A percentile compares a stretch with the other conserved stretches of the same genome.
Evolutionary conservation across 2,329 filamentous ascomycete genomes (phyloP).

Genomic region (Aureobasidium subglaciale): DNA sequence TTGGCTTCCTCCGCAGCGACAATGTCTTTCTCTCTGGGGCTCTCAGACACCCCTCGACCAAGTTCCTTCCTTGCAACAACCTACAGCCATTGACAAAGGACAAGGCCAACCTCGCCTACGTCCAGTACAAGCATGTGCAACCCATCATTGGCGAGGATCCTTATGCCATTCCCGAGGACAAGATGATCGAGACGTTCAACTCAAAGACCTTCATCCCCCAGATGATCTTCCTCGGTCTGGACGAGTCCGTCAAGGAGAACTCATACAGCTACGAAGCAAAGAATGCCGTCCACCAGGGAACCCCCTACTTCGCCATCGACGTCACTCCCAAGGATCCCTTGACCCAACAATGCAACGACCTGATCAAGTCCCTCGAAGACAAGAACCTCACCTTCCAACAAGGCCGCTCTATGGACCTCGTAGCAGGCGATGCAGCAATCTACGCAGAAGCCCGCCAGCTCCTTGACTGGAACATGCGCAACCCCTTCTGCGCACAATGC

Average conservation of each 20-base stretch:
- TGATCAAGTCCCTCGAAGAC: constrained; percentile 54
- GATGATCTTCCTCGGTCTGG: constrained; percentile 77
- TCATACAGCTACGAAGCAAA: constrained; percentile 56
- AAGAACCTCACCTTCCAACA: constrained; percentile 59
- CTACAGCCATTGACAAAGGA: constrained; percentile 65
- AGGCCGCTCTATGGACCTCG: constrained; percentile 57
- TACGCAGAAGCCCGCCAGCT: constrained; percentile 84
- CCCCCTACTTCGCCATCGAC: constrained; percentile 84
- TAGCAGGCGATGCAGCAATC: constrained; percentile 65
- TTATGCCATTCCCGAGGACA: constrained; percentile 64
- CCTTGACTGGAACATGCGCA: constrained; percentile 89
- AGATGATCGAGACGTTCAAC: constrained; percentile 66
- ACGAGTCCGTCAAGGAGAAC: constrained; percentile 51
- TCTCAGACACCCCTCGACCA: constrained; percentile 56
- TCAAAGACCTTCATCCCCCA: constrained; percentile 60
- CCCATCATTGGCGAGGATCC: constrained; percentile 63
- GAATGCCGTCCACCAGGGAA: constrained; percentile 63
- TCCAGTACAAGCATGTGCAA: constrained; percentile 61
- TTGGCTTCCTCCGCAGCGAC: constrained; percentile 69
- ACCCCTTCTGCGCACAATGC: constrained; percentile 86
- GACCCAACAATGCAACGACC: constrained; percentile 53
- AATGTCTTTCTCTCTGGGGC: constrained; percentile 62
- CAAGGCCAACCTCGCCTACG: constrained; percentile 57
- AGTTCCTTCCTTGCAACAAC: constrained; percentile 72
- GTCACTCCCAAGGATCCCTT: constrained; percentile 61